Conservation (phyloP, 1,139 yeast genomes). For the Spencermartinsiella ligniputridi region DNA sequence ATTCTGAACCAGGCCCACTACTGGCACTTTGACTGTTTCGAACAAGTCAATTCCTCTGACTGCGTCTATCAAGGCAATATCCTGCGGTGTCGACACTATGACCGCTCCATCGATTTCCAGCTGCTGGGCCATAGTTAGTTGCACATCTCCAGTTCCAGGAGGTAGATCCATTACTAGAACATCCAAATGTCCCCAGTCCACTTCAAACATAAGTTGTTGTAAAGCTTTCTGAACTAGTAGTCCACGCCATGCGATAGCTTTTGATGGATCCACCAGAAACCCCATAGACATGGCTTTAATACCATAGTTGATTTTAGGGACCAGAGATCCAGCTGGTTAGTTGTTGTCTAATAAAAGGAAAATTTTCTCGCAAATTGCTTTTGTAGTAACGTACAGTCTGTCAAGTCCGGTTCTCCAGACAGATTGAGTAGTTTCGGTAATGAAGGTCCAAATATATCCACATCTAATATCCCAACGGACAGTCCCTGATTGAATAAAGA, state of each 20-base stretch:
- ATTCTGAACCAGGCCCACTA: conserved; percentile 74
- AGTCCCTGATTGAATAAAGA: conserved; percentile 53
- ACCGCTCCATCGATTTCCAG: conserved; percentile 74
- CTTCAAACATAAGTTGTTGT: conserved; percentile 77
- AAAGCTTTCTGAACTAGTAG: conserved; percentile 83
- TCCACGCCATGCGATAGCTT: conserved; percentile 86
- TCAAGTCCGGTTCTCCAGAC: conserved; percentile 48
- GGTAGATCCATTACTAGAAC: conserved; percentile 78
- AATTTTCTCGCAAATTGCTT: neutral
- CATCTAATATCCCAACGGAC: conserved; percentile 68
- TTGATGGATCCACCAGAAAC: conserved; percentile 56
- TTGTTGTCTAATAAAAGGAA: neutral
- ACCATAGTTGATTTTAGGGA: conserved; percentile 76
- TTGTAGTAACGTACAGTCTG: conserved; percentile 27
- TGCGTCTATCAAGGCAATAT: conserved; percentile 77
- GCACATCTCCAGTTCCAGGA: conserved; percentile 91
- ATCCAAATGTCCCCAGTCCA: conserved; percentile 72
- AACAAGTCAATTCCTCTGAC: conserved; percentile 79
- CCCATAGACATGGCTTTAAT: conserved; percentile 90
- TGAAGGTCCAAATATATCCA: conserved; percentile 83
- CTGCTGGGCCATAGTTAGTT: conserved; percentile 74
- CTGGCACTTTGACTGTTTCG: conserved; percentile 66
- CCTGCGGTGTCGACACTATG: conserved; percentile 84
- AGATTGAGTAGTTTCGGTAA: conserved; percentile 65
- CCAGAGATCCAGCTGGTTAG: conserved; percentile 45